Evolutionary conservation across 768 basidiomycete genomes (phyloP).

Genomic region (Rickenella mellea): DNA sequence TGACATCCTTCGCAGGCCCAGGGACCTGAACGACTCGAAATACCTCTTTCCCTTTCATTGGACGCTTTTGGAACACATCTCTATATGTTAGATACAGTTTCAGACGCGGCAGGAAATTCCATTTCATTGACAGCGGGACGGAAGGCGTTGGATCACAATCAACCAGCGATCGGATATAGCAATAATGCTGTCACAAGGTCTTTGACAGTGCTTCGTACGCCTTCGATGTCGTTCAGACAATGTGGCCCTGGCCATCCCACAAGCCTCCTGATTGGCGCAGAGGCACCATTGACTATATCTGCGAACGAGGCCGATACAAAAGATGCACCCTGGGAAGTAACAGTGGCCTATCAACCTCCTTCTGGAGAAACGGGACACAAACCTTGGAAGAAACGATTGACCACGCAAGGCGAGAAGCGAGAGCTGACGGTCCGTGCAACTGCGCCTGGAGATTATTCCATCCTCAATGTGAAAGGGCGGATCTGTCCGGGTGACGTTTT

Average conservation of each 20-base stretch:
- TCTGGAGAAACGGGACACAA: conserved; percentile 31
- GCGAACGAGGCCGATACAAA: conserved; percentile 45
- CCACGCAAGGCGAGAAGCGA: conserved; percentile 33
- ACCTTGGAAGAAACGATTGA: conserved; percentile 56
- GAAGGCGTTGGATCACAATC: no score
- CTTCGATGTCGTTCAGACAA: conserved; percentile 60
- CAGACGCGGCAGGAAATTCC: conserved; percentile 72
- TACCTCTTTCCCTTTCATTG: conserved; percentile 61
- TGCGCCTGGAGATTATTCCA: conserved; percentile 70
- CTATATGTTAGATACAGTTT: conserved; percentile 71
- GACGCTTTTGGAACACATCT: conserved; percentile 57
- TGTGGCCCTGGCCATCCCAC: conserved; percentile 66
- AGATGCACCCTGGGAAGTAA: conserved; percentile 62
- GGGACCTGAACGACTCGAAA: conserved; percentile 45
- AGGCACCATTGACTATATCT: conserved; percentile 45
- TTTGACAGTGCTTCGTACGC: conserved; percentile 61
- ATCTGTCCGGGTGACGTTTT: conserved; percentile 78
- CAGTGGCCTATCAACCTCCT: conserved; percentile 51
- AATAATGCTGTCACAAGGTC: conserved; percentile 27
- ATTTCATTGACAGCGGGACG: neutral
- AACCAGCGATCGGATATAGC: neutral
- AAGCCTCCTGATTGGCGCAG: conserved; percentile 62
- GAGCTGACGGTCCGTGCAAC: conserved; percentile 40
- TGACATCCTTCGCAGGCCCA: conserved; percentile 3
- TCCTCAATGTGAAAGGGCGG: conserved; percentile 61